These are phyloP conservation scores for Lathyrus tuberosus DNA, from an alignment of 306 rosid species.

Conservation along the genomic window DNA sequence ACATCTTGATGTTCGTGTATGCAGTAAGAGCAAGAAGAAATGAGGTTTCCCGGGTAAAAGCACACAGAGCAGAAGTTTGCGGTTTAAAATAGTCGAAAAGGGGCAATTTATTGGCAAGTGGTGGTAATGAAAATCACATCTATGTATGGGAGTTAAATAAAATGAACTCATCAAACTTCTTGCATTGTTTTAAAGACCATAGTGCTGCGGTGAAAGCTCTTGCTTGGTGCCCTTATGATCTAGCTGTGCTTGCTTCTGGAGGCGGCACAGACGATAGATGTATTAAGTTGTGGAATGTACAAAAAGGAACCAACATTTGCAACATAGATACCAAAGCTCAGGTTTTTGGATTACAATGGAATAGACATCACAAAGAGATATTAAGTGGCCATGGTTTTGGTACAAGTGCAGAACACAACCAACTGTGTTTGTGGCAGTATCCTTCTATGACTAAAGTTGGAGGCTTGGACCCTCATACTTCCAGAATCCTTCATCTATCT, in stretches of 20 bases:
- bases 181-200: constrained; percentile 66
- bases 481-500: constrained; percentile 68
- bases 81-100: constrained; percentile 76
- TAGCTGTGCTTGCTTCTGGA: constrained; percentile 70
- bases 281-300: constrained; percentile 74
- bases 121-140: constrained; percentile 74
- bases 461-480: constrained; percentile 51
- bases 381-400: constrained; percentile 84
- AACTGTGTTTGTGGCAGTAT: constrained; percentile 72
- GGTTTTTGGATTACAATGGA: constrained; percentile 89
- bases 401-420: constrained; percentile 42
- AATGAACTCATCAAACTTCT: constrained; percentile 65
- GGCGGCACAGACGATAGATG: constrained; percentile 77
- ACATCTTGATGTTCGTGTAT: constrained; percentile 16
- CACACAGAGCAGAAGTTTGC: constrained; percentile 67
- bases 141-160: constrained; percentile 74
- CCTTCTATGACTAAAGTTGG: constrained; percentile 72
- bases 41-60: constrained; percentile 44
- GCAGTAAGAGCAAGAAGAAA: constrained; percentile 63
- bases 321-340: constrained; percentile 68
- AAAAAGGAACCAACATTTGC: constrained; percentile 56
- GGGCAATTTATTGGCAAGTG: constrained; percentile 77
- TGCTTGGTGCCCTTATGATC: constrained; percentile 83
- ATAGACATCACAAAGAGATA: constrained; percentile 72
- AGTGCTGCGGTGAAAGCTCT: constrained; percentile 79